Conservation (phyloP, 225 moss, liverwort and hornwort genomes). For the Bryum argenteum region DNA sequence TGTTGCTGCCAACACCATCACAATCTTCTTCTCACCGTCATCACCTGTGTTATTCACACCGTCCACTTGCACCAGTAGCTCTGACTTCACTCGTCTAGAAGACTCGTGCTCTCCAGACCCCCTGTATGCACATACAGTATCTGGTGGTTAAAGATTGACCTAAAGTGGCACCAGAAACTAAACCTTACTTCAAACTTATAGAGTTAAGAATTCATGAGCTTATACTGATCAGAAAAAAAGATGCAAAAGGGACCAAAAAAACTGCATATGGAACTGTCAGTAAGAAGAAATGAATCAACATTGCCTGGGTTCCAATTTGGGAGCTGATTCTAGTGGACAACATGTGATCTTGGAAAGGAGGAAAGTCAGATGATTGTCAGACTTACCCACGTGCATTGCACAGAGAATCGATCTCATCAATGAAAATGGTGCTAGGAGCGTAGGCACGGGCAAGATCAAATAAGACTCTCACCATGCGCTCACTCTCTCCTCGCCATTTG, state of each 20-base stretch:
- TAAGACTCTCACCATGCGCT: conserved; percentile 99
- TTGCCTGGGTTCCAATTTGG: neutral
- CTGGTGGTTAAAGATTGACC: neutral
- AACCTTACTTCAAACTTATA: conserved; percentile 15
- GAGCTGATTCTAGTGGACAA: neutral
- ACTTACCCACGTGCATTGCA: conserved; percentile 97
- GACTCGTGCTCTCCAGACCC: conserved; percentile 97
- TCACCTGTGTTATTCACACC: conserved; percentile 94
- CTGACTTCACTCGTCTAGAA: conserved; percentile 97
- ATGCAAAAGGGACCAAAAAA: neutral
- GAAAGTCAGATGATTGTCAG: conserved; percentile 1
- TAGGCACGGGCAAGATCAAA: conserved; percentile 99
- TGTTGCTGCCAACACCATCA: conserved; percentile 99
- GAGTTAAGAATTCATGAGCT: neutral
- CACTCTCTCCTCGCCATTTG: conserved; percentile 99
- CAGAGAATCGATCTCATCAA: conserved; percentile 99
- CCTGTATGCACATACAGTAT: conserved; percentile 43
- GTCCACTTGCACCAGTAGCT: conserved; percentile 97
- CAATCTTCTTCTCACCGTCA: conserved; percentile 97
- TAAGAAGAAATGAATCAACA: neutral
- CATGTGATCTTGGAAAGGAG: neutral
- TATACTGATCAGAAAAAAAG: neutral
- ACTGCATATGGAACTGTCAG: neutral
- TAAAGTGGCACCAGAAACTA: conserved; percentile 9
- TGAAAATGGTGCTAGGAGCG: conserved; percentile 99